phyloP scores from a whole-genome alignment of 1,284 basidiomycete species.

The Cutaneotrichosporon sp. region DNA sequence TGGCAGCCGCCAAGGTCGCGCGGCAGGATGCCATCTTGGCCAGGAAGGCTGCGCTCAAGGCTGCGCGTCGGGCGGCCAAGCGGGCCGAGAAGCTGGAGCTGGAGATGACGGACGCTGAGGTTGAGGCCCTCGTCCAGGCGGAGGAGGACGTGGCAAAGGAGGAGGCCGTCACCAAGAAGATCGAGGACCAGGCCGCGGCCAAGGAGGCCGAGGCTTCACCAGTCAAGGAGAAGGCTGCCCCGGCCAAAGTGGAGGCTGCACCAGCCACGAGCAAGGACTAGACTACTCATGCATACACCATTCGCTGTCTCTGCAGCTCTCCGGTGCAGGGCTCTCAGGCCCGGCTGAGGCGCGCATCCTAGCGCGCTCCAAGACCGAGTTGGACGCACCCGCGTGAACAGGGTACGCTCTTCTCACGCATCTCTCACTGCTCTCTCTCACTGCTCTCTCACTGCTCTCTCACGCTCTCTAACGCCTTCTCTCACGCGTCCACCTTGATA shows the following conservation, averaged over 20 bases:
- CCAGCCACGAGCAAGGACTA: conserved; percentile 7
- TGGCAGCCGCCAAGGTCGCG: neutral
- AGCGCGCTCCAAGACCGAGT: neutral
- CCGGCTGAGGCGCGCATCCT: neutral
- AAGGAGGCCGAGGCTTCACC: conserved; percentile 27
- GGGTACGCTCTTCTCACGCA: neutral
- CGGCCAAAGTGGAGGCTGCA: neutral
- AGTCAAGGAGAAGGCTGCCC: conserved; percentile 4
- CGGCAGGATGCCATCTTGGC: conserved; percentile 8
- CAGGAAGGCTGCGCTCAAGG: conserved; percentile 22
- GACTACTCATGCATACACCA: conserved; percentile 14
- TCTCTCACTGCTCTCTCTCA: neutral
- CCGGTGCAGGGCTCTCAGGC: neutral
- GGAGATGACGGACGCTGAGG: conserved; percentile 39
- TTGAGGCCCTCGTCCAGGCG: conserved; percentile 15
- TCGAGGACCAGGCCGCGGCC: conserved; percentile 15
- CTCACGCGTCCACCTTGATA: conserved; percentile 17
- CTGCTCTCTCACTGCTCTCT: neutral
- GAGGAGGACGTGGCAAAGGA: conserved; percentile 21
- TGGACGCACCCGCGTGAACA: neutral
- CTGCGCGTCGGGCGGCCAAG: conserved; percentile 25
- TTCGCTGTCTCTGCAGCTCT: conserved; percentile 15
- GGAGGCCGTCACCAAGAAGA: conserved; percentile 20
- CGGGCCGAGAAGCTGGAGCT: conserved; percentile 28
- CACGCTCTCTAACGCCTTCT: neutral